Conservation (phyloP, 176 grass and related monocot species). For the sorghum (Sorghum bicolor) region Sorghum_bicolor_NCBIv3 NC_012873.2:14759001-14759500, state of each 20-base stretch:
- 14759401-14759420: slow-evolving; percentile 76
- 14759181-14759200: not conserved
- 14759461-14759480: slow-evolving; percentile 8
- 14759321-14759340: not conserved
- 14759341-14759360: not conserved
- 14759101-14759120: too few relatives aligned
- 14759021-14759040: too few relatives aligned
- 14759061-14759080: too few relatives aligned
- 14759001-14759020: too few relatives aligned
- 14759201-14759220: not conserved
- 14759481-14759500: not conserved
- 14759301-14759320: not conserved
- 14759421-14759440: slow-evolving; percentile 72
- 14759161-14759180: not conserved
- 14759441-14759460: slow-evolving; percentile 91
- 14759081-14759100: too few relatives aligned
- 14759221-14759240: not conserved
- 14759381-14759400: slow-evolving; percentile 1
- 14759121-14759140: not conserved
- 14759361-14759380: not conserved
- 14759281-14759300: not conserved
- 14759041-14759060: too few relatives aligned
- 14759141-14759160: not conserved
- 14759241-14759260: not conserved
- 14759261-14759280: not conserved